Base-by-base conservation (phyloP, 2,329 filamentous ascomycete species). In the Xylaria sp. region DNA sequence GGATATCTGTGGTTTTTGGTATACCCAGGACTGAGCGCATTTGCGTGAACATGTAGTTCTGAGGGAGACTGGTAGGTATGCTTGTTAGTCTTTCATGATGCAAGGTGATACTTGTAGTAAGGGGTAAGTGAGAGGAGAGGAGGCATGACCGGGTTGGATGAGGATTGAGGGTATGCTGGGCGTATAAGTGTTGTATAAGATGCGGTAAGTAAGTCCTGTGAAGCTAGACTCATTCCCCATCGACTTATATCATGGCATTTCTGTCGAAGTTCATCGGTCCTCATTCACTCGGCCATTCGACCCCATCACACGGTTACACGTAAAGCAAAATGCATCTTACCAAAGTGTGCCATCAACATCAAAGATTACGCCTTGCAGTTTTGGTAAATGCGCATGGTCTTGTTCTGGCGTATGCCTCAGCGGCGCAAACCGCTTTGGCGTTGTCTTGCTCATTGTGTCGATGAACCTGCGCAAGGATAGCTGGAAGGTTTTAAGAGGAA, bases 291-390 rank as follows among this genome's bases (percentile, higher is more conserved):
- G 25, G 7, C 3, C 39, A 15, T 18, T 20, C 18, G 2, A 7
- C 6, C 8, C 25, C 23, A 23, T 10, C 28, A 18, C 23, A 34
- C 25, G 1, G 23, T 34, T 6, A 31, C 23, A 46, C 3, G 9
- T 8, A 57, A 44, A 25, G 34, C 18, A 39, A 61, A 37, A 37
- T 65, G 41, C 50, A 23, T 84, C 90, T 82, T 82, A 97, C 94
- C 92, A 98, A 69, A 98, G 82, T 28, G 95, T 99, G 3, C 95
- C 95, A 80, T 99, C 95, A 72, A 99, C 93, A 82, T 99, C 95
- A 81, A 98, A 98, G 15, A 98, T 86, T 1, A 91, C 82, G 3
- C 90, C 90, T 69, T 84, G 84, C 34, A 92, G 80, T 66, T 78
- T 82, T 1, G 86, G 86, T 25, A 80, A 77, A 9, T 77, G 77